Conservation (phyloP, 148 eudicot genomes). For the Vaccinium vitisidaea region DNA sequence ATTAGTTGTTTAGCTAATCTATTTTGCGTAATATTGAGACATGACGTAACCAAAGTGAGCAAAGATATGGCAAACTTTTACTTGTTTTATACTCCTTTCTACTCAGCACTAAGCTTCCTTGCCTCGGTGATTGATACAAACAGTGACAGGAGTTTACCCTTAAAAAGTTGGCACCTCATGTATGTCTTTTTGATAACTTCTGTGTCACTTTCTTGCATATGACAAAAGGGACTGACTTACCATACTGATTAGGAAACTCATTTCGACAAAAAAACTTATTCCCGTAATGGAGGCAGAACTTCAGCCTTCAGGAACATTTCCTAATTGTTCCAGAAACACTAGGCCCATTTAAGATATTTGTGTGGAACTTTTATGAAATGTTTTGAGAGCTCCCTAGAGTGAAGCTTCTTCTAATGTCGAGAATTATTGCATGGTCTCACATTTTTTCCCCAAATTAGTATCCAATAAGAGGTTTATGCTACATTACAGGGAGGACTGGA, state of each 20-base stretch:
- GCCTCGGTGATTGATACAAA: background rate
- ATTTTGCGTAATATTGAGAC: background rate
- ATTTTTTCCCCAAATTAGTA: background rate
- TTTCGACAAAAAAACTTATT: background rate
- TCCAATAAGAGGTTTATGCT: background rate
- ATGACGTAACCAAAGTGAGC: background rate
- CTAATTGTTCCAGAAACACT: background rate
- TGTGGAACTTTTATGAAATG: background rate
- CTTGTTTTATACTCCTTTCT: background rate
- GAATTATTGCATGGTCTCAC: background rate
- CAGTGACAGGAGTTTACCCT: background rate
- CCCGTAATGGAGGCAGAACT: background rate
- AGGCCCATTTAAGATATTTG: background rate
- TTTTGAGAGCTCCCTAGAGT: background rate
- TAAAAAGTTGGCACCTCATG: background rate
- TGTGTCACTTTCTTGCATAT: background rate
- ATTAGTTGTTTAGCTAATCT: background rate
- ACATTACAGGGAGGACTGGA: background rate
- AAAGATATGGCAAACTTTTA: background rate
- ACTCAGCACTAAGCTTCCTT: background rate
- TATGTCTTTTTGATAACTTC: background rate
- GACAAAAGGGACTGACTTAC: background rate
- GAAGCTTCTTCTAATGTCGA: background rate
- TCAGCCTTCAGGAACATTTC: background rate
- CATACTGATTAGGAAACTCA: background rate